Evolutionary conservation across 305 asterid genomes (phyloP), one percentile per base, ranked within the genome.

Genomic region (Fraxinus sp.): DNA sequence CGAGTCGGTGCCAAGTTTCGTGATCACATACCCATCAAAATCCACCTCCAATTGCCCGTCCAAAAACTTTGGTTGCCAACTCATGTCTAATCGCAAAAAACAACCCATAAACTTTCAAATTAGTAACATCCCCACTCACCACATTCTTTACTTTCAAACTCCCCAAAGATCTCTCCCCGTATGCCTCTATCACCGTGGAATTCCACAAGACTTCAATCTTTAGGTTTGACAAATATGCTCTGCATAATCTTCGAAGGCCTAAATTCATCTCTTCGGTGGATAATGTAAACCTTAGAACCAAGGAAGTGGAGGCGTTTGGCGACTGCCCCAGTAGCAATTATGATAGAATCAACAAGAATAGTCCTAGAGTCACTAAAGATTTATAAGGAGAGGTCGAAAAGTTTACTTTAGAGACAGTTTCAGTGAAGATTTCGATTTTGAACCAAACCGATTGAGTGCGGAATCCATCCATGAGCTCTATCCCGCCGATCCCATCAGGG

Each of bases 11-110:
- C 98, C 99, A 0, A 92, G 94, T 84, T 91, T 87, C 0, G 95
- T 92, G 22, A 86, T 76, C 30, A 92, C 98, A 74, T 96, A 96
- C 3, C 98, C 98, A 30, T 94, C 98, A 18, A 89, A 75, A 86
- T 96, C 99, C 91, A 93, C 78, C 62, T 93, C 92, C 90, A 94
- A 73, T 85, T 94, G 98, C 28, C 94, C 94, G 66, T 86, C 98
- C 77, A 96, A 88, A 80, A 94, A 94, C 91, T 90, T 90, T 93
- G 24, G 97, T 95, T 1, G 97, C 97, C 7, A 97, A 98, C 82
- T 90, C 96, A 77, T 95, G 98, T 52, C 99, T 98, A 32, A 95
- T 94, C 0, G 97, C 99, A 4, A 94, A 95, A 78, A 95, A 95
- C 80, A 95, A 85, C 2, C 99, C 98, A 14, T 90, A 86, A 76